These are phyloP conservation scores for Paratinospora sagittata DNA, from an alignment of 164 flowering plant genomes.

Conservation along the genomic window DNA sequence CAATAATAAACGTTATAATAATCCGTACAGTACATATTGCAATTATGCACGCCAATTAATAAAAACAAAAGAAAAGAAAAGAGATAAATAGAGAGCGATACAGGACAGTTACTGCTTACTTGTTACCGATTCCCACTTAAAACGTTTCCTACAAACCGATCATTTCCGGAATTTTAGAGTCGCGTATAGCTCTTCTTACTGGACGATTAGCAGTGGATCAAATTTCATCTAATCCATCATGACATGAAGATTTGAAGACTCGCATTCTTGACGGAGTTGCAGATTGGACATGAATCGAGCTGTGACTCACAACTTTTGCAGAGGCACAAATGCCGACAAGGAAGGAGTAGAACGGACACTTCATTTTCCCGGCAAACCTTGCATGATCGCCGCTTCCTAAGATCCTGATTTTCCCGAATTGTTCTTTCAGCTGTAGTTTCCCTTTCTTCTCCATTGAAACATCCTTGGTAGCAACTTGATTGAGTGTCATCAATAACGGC, in stretches of 20 bases:
- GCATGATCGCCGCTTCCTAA: constrained; percentile 15
- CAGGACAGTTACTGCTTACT: too few species aligned
- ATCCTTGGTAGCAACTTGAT: constrained; percentile 15
- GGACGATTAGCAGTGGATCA: too few species aligned
- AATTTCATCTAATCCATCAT: not conserved
- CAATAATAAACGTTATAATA: too few species aligned
- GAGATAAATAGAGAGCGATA: too few species aligned
- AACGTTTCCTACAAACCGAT: too few species aligned
- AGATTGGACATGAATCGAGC: constrained; percentile 23
- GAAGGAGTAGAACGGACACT: constrained; percentile 25
- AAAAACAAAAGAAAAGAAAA: too few species aligned
- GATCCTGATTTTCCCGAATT: constrained; percentile 11
- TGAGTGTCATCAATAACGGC: constrained; percentile 16
- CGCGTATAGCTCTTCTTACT: too few species aligned
- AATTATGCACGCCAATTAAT: too few species aligned
- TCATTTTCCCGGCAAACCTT: constrained; percentile 24
- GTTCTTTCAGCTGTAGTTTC: not conserved
- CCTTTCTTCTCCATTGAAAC: not conserved
- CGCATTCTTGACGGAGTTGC: constrained; percentile 25
- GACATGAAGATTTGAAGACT: constrained; percentile 29
- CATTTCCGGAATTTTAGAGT: too few species aligned
- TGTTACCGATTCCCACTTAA: too few species aligned
- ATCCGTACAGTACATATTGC: too few species aligned
- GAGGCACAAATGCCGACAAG: constrained; percentile 33
- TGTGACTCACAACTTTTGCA: constrained; percentile 28